A percentile compares a stretch with the other conserved stretches of the same genome.
These are phyloP conservation scores for Raddia distichophylla DNA, from an alignment of 176 grass and related monocot species.

Conservation along the genomic window DNA sequence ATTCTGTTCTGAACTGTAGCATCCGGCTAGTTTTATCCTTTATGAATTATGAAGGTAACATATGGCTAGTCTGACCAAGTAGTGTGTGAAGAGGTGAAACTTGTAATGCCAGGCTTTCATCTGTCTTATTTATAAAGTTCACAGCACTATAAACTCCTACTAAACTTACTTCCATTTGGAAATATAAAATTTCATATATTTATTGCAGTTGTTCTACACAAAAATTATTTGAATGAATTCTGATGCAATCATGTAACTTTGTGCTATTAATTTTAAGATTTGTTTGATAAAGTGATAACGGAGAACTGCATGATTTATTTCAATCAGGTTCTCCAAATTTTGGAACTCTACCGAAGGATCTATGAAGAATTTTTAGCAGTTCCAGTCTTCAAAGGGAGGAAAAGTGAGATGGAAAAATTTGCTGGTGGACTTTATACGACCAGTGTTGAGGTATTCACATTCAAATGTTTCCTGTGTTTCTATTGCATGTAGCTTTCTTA, in stretches of 20 bases:
- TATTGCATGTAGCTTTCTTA: constrained; percentile 15
- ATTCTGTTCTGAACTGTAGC: constrained; percentile 10
- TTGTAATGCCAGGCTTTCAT: background rate
- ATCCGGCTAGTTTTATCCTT: background rate
- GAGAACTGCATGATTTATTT: constrained; percentile 14
- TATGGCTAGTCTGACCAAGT: background rate
- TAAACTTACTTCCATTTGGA: background rate
- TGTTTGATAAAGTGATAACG: constrained; percentile 9
- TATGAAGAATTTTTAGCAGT: constrained; percentile 96
- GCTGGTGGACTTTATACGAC: constrained; percentile 93
- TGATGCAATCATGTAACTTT: background rate
- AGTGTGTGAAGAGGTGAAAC: background rate
- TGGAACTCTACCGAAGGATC: constrained; percentile 91
- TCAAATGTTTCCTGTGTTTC: background rate
- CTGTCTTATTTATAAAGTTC: background rate
- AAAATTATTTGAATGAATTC: constrained; percentile 32
- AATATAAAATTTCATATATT: constrained; percentile 14
- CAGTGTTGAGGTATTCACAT: constrained; percentile 81
- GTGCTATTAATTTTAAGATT: background rate
- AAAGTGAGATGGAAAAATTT: constrained; percentile 98
- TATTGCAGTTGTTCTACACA: background rate
- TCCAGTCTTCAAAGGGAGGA: constrained; percentile 89
- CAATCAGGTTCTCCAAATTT: constrained; percentile 93
- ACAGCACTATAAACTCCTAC: background rate
- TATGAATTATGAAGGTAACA: background rate